Conservation (phyloP, 2,329 filamentous ascomycete species). For the Hyphodiscus sp. region DNA sequence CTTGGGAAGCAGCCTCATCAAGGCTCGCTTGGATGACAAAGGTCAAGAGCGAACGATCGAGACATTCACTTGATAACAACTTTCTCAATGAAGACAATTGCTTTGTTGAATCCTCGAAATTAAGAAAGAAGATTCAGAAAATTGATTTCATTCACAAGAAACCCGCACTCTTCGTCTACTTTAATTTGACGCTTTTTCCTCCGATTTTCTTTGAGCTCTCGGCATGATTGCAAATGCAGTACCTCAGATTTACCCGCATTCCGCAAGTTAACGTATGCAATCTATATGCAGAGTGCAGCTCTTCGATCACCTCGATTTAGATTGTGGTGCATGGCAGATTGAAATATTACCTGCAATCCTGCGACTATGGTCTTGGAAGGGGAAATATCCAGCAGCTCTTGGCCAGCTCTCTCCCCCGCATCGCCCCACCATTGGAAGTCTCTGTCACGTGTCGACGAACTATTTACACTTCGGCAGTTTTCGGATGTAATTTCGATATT, state of each 20-base stretch:
- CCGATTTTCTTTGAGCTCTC: neutral
- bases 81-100: neutral
- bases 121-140: neutral
- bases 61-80: neutral
- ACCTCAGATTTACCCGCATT: too few species aligned
- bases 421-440: neutral
- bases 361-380: neutral
- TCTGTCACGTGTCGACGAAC: neutral
- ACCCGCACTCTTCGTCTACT: neutral
- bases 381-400: neutral
- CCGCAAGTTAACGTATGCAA: too few species aligned
- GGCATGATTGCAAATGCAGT: neutral
- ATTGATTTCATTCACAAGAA: neutral
- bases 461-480: neutral
- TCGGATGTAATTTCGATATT: neutral
- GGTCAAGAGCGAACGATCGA: neutral
- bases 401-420: neutral
- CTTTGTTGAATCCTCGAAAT: neutral
- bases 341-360: neutral
- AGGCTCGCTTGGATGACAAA: slow-evolving; percentile 7
- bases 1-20: slow-evolving; percentile 11
- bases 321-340: neutral
- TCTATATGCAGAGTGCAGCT: neutral
- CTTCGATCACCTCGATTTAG: neutral
- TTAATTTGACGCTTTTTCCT: neutral